Evolutionary conservation across 306 rosid species (phyloP).

Genomic region (Prosopis cineraria): DNA sequence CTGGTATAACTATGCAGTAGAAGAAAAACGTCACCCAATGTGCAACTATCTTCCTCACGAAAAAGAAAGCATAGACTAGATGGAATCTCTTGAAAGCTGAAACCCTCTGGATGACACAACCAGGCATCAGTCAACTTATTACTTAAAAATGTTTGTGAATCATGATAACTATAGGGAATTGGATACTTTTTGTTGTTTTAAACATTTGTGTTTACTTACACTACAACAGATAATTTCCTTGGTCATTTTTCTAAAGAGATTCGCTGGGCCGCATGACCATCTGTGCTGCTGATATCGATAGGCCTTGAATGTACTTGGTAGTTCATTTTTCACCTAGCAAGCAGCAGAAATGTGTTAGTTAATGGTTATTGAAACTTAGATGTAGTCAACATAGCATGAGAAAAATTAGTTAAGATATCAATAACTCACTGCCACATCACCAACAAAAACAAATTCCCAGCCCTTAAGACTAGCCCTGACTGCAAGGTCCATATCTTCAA

Average conservation of each 20-base stretch:
- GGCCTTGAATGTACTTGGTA: slow-evolving; percentile 59
- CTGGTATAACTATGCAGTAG: slow-evolving; percentile 62
- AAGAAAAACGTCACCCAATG: slow-evolving; percentile 68
- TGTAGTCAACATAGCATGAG: background rate
- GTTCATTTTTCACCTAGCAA: slow-evolving; percentile 60
- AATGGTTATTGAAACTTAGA: slow-evolving; percentile 25
- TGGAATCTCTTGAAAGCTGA: slow-evolving; percentile 53
- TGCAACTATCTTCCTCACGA: slow-evolving; percentile 56
- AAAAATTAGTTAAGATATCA: slow-evolving; percentile 19
- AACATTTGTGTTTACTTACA: slow-evolving; percentile 37
- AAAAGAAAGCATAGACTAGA: slow-evolving; percentile 60
- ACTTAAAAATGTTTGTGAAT: slow-evolving; percentile 15
- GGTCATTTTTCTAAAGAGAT: slow-evolving; percentile 57
- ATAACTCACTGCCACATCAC: slow-evolving; percentile 57
- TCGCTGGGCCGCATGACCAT: slow-evolving; percentile 64
- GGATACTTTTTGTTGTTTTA: slow-evolving; percentile 11
- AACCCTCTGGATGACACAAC: slow-evolving; percentile 47
- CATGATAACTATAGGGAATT: slow-evolving; percentile 16
- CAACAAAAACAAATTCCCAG: slow-evolving; percentile 58
- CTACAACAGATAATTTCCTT: slow-evolving; percentile 47
- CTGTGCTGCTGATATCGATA: slow-evolving; percentile 55
- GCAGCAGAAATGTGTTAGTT: slow-evolving; percentile 7
- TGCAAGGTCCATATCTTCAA: slow-evolving; percentile 66
- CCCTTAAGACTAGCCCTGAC: slow-evolving; percentile 63
- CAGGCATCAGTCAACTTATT: slow-evolving; percentile 34